These are phyloP conservation scores for Diaporthe caulivora DNA, from an alignment of 2,329 filamentous ascomycete species.

Conservation along the genomic window DNA sequence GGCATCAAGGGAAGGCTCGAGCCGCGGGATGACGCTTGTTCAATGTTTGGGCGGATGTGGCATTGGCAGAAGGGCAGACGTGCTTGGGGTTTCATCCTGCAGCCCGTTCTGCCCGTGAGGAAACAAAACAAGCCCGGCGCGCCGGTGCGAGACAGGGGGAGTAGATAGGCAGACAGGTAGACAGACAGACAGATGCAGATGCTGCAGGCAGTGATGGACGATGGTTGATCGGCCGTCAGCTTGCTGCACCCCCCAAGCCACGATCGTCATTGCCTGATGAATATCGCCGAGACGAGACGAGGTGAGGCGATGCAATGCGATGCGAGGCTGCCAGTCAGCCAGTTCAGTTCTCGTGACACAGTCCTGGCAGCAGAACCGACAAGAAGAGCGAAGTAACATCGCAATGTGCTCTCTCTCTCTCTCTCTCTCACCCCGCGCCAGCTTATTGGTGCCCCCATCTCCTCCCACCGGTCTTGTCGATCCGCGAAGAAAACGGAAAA, in stretches of 20 bases:
- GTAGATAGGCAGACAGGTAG: no score
- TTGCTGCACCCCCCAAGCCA: slow-evolving; percentile 22
- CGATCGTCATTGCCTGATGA: slow-evolving; percentile 22
- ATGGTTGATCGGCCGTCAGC: slow-evolving; percentile 1
- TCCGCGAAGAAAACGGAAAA: slow-evolving; percentile 8
- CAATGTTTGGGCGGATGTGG: neutral
- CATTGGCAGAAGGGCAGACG: neutral
- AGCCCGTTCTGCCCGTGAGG: neutral
- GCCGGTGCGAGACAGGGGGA: neutral
- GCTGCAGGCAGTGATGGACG: neutral
- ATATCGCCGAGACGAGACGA: slow-evolving; percentile 3
- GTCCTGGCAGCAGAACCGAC: neutral
- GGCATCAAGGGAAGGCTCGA: slow-evolving; percentile 22
- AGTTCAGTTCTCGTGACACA: neutral
- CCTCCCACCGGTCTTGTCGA: slow-evolving; percentile 25
- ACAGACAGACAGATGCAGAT: neutral
- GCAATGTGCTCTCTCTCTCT: neutral
- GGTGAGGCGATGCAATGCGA: neutral
- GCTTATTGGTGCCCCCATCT: neutral
- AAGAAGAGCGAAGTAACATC: neutral
- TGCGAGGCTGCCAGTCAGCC: slow-evolving; percentile 2
- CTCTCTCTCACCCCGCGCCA: neutral
- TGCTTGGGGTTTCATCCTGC: slow-evolving; percentile 12
- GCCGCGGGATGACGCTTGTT: slow-evolving; percentile 3
- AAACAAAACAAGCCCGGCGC: neutral